These are phyloP conservation scores for Leucosporidium yakuticum DNA, from an alignment of 768 basidiomycete species.

Conservation along the genomic window DNA sequence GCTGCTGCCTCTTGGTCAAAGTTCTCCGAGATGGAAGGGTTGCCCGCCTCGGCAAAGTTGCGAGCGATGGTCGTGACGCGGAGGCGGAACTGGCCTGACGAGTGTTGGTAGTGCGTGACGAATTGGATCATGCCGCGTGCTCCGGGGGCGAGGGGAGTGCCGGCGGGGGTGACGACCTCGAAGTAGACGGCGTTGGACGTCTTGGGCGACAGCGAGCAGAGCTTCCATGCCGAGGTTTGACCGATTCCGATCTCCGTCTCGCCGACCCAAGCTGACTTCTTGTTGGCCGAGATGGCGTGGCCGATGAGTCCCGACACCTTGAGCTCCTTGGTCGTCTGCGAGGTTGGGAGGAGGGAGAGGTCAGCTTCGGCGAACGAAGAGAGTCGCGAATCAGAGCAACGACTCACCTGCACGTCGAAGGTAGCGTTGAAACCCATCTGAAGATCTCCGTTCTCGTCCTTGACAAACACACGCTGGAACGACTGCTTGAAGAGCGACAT, in stretches of 20 bases:
- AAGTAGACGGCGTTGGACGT: conserved; percentile 92
- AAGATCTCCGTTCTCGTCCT: conserved; percentile 84
- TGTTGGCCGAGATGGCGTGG: conserved; percentile 93
- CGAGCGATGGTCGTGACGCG: conserved; percentile 98
- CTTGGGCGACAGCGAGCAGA: conserved; percentile 79
- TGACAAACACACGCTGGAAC: conserved; percentile 85
- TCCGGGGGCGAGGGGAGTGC: conserved; percentile 80
- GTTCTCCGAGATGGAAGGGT: conserved; percentile 80
- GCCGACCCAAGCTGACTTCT: conserved; percentile 92
- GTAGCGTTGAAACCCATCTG: conserved; percentile 99
- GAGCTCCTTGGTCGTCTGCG: conserved; percentile 92
- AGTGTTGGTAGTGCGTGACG: conserved; percentile 96
- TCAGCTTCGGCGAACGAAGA: neutral
- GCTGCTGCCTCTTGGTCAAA: conserved; percentile 99
- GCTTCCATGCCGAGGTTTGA: conserved; percentile 96
- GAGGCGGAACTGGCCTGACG: conserved; percentile 86
- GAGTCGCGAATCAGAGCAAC: too few relatives aligned
- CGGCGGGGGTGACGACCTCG: conserved; percentile 95
- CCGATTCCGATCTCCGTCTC: conserved; percentile 99
- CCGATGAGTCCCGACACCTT: conserved; percentile 97
- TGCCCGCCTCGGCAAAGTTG: conserved; percentile 95
- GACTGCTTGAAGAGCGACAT: conserved; percentile 99
- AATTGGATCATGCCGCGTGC: conserved; percentile 90
- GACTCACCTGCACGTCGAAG: conserved; percentile 86
- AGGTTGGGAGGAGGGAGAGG: neutral